Evolutionary conservation across 208 protist genomes (phyloP).

Genomic region (Trypanosoma platydactyli): DNA sequence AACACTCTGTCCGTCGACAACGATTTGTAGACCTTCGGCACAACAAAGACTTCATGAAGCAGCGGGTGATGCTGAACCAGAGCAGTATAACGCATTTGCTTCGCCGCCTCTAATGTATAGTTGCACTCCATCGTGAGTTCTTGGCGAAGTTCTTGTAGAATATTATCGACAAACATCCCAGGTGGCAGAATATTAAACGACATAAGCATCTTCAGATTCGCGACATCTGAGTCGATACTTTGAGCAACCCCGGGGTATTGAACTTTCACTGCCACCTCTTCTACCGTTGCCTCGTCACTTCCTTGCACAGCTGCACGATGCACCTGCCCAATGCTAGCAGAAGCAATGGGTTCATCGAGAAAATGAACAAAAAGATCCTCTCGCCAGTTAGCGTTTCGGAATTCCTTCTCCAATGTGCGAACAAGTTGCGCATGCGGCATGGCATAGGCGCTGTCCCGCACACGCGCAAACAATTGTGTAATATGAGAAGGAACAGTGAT

Average conservation of each 20-base stretch:
- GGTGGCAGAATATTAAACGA: conserved; percentile 66
- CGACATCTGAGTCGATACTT: conserved; percentile 88
- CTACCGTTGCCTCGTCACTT: conserved; percentile 38
- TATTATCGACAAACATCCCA: conserved; percentile 84
- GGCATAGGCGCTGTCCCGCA: conserved; percentile 83
- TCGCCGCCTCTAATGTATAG: conserved; percentile 67
- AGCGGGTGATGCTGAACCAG: conserved; percentile 38
- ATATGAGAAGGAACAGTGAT: conserved; percentile 73
- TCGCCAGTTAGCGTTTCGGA: conserved; percentile 47
- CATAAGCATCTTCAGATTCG: conserved; percentile 88
- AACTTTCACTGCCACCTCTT: conserved; percentile 93
- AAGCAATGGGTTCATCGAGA: conserved; percentile 90
- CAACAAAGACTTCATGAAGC: conserved; percentile 62
- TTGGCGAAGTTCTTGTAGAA: conserved; percentile 69
- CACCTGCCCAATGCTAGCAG: conserved; percentile 97
- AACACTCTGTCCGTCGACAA: conserved; percentile 67
- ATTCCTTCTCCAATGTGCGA: conserved; percentile 41
- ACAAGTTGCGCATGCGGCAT: conserved; percentile 82
- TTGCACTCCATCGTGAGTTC: conserved; percentile 71
- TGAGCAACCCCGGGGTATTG: conserved; percentile 84
- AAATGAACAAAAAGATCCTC: conserved; percentile 72
- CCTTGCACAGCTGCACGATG: conserved; percentile 65
- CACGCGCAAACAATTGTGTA: conserved; percentile 70
- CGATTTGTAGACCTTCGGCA: conserved; percentile 58
- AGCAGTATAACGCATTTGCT: conserved; percentile 57